Evolutionary conservation across 768 basidiomycete species (phyloP), one percentile per base, ranked within the genome.

Genomic region (Holtermanniella nyarrowii): DNA sequence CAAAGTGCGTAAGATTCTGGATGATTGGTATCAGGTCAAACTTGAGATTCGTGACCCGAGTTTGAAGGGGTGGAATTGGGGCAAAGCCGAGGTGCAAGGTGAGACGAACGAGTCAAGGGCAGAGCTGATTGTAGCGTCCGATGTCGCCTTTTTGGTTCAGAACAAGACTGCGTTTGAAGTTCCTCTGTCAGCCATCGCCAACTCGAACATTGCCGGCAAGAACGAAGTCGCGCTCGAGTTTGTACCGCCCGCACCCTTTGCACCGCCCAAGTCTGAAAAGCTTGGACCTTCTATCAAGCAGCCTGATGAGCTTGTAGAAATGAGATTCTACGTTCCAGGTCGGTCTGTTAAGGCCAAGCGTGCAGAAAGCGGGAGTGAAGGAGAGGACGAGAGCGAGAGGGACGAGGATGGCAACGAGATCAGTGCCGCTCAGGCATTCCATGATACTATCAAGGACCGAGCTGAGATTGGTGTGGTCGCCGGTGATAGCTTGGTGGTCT

Each of bases 151-250:
- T 72, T 75, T 85, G 37, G 83, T 96, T 3, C 85, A 85, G 2
- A 87, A 86, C 50, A 86, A 84, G 72, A 82, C 83, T 1, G 78
- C 86, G 0, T 97, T 99, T 66, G 88, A 91, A 60, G 77, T 99
- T 5, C 90, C 95, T 3, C 76, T 97, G 26, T 74, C 77, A 26
- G 75, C 83, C 56, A 89, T 97, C 44, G 85, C 87, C 60, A 99
- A 99, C 72, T 95, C 95, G 43, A 96, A 96, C 74, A 96, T 97
- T 61, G 88, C 89, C 12, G 89, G 88, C 20, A 87, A 88, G 55
- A 91, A 88, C 10, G 95, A 99, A 70, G 95, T 99, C n/a, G 89
- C 95, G 0, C 81, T 99, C n/a, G 95, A 99, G 68, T 95, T 97
- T 66, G 57, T 61, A 50, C 62, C 72, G 41, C 27, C 64, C 26